Base-by-base conservation (phyloP, 495 filamentous ascomycete genomes). In the Sabuloglossum arenarium region DNA sequence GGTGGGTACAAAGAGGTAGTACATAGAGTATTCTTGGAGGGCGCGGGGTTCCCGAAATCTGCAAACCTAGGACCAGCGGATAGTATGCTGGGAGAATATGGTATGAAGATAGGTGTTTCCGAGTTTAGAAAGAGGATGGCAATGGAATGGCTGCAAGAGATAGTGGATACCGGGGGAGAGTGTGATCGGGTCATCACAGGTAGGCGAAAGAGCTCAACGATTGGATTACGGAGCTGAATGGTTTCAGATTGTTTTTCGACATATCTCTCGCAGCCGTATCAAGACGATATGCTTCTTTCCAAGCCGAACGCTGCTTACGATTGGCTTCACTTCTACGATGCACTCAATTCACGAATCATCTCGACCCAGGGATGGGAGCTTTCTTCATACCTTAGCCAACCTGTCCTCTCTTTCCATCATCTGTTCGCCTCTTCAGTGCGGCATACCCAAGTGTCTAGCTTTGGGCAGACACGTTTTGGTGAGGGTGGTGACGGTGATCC, bases 281-380 rank as follows among this genome's bases (percentile, higher is more conserved):
- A 95, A 69, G 91, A 98, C 65, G 91, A 97, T 65, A 86, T 80
- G 0, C 81, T 85, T 64, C 77, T 98, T 30, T 82, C 84, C 10
- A 98, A 98, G 62, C 91, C 91, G 0, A 80, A 81, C 61, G 66
- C 74, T 1, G 90, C 88, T 0, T 91, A 89, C 64, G 88, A 95
- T 59, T 97, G 91, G 91, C 77, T 98, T 56, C 75, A 89, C 67
- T 97, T 98, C 66, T 85, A 95, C 64, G 91, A 96, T 60, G 70
- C 73, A 0, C 77, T 93, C 57, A 89, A 85, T 6, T 77, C 79
- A 1, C 78, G 79, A 55, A 70, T 96, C 1, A 85, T 80, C 63
- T 68, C 75, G 9, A 76, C 72, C 50, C 88, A 95, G 65, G 88
- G 91, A 45, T 96, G 88, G 81, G 90, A 97, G 64, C 70, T 96